Conservation (phyloP, 768 basidiomycete species). For the Boletus reticuloceps region DNA sequence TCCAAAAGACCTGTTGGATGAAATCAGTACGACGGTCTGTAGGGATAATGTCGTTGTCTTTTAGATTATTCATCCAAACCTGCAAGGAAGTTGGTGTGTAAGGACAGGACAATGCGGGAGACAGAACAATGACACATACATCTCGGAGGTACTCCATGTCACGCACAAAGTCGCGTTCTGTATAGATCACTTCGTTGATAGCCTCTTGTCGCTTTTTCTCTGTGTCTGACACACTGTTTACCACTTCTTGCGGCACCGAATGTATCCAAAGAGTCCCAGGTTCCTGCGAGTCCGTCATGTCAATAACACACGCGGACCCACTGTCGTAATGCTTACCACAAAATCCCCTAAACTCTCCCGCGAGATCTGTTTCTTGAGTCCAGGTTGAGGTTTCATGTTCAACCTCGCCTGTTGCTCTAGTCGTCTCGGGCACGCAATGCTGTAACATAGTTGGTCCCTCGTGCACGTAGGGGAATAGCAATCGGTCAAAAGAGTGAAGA, state of each 20-base stretch:
- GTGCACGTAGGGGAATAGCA: conserved; percentile 99
- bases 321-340: conserved; percentile 45
- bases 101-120: neutral
- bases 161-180: conserved; percentile 95
- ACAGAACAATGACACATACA: conserved; percentile 44
- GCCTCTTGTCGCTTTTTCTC: conserved; percentile 98
- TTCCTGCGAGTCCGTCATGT: conserved; percentile 44
- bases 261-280: conserved; percentile 93
- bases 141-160: conserved; percentile 98
- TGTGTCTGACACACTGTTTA: conserved; percentile 85
- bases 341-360: conserved; percentile 79
- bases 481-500: conserved; percentile 94
- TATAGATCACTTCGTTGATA: conserved; percentile 94
- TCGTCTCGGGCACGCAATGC: conserved; percentile 91
- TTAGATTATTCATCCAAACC: conserved; percentile 89
- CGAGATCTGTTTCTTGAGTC: conserved; percentile 80
- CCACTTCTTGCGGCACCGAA: conserved; percentile 91
- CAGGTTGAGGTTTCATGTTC: conserved; percentile 93
- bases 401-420: conserved; percentile 91
- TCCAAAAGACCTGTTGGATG: conserved; percentile 96
- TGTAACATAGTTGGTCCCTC: conserved; percentile 92
- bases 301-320: conserved; percentile 1
- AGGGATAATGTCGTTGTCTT: conserved; percentile 75
- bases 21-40: conserved; percentile 76
- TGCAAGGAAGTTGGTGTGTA: conserved; percentile 29